A percentile compares a stretch with the other conserved stretches of the same genome.
These are phyloP conservation scores for Plectosphaerella plurivora DNA, from an alignment of 2,329 filamentous ascomycete genomes.

Conservation along the genomic window DNA sequence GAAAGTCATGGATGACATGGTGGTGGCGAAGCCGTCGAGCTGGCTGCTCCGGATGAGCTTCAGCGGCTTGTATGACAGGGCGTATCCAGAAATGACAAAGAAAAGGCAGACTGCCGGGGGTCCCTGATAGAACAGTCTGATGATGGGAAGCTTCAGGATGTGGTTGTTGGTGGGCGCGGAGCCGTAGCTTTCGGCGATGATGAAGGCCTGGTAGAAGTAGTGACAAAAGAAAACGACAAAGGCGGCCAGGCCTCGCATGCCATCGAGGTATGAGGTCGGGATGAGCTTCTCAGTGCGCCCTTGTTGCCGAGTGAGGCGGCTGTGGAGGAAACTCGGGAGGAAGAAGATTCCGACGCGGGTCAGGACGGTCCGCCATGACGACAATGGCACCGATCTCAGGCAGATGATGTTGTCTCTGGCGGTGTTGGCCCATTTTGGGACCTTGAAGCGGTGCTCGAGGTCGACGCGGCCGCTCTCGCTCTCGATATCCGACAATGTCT, in stretches of 20 bases:
- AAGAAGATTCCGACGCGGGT: conserved; percentile 38
- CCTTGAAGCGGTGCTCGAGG: conserved; percentile 26
- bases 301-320: conserved; percentile 34
- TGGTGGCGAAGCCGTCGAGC: conserved; percentile 34
- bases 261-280: conserved; percentile 54
- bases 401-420: conserved; percentile 21
- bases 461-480: conserved; percentile 34
- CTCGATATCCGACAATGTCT: conserved; percentile 36
- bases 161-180: conserved; percentile 37
- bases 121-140: conserved; percentile 50
- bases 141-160: conserved; percentile 46
- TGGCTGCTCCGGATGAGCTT: conserved; percentile 35
- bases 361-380: conserved; percentile 26
- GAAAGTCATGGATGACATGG: conserved; percentile 46
- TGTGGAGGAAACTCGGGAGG: conserved; percentile 49
- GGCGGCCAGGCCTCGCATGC: conserved; percentile 52
- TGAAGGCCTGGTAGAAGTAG: conserved; percentile 48
- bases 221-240: conserved; percentile 55
- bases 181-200: conserved; percentile 47
- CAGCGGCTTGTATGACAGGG: conserved; percentile 49
- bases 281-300: conserved; percentile 35
- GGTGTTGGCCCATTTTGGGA: conserved; percentile 25
- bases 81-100: conserved; percentile 60
- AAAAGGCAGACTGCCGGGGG: conserved; percentile 56
- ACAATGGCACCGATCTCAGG: conserved; percentile 22